Conservation (phyloP, 2,329 filamentous ascomycete species). For the Helotiales sp. region DNA sequence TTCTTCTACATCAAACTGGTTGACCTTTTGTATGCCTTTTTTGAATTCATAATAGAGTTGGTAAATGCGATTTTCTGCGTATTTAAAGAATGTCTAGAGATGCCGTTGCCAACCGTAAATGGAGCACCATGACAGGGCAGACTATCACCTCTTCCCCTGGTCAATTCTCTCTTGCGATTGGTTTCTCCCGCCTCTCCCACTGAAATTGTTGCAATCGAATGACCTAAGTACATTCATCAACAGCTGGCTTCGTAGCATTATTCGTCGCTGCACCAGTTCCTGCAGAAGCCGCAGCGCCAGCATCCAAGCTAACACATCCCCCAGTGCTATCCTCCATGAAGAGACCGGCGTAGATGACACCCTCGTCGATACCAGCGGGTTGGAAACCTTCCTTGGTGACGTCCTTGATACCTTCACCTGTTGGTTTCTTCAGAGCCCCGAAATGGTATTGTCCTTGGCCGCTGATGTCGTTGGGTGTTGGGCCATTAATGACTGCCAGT, state of each 20-base stretch:
- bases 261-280: neutral
- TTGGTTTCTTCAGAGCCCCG: slow-evolving; percentile 65
- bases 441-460: slow-evolving; percentile 67
- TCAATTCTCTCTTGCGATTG: too few species aligned
- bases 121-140: too few species aligned
- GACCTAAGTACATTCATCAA: neutral
- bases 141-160: too few species aligned
- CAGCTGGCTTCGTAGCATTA: neutral
- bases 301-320: slow-evolving; percentile 44
- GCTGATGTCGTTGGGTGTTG: slow-evolving; percentile 55
- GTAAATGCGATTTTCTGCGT: too few species aligned
- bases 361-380: slow-evolving; percentile 55
- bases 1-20: too few species aligned
- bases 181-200: too few species aligned
- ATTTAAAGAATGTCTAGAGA: too few species aligned
- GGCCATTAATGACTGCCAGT: slow-evolving; percentile 53
- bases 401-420: slow-evolving; percentile 49
- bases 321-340: slow-evolving; percentile 56
- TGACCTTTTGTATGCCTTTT: too few species aligned
- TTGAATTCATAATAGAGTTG: too few species aligned
- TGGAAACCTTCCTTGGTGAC: slow-evolving; percentile 56
- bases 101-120: too few species aligned
- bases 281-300: neutral
- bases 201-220: too few species aligned
- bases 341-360: slow-evolving; percentile 57